Evolutionary conservation across 129 eudicot genomes (phyloP).

Genomic region (Deinandra increscens): DNA sequence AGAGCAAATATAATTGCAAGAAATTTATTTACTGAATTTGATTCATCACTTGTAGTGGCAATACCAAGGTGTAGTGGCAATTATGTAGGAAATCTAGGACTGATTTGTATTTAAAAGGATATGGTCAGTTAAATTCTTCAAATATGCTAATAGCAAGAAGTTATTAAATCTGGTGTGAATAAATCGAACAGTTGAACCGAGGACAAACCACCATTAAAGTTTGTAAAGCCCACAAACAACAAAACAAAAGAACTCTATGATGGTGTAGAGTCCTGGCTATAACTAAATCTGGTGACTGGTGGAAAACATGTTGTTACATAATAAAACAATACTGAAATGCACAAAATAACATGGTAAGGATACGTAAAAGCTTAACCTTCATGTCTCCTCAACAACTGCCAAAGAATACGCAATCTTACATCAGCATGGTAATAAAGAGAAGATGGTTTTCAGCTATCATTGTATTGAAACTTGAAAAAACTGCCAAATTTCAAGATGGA

Average conservation of each 20-base stretch:
- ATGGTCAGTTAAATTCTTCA: not conserved
- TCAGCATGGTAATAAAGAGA: constrained; percentile 17
- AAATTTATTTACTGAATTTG: not conserved
- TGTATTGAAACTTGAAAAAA: not conserved
- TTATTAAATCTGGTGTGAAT: not conserved
- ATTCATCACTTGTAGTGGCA: not conserved
- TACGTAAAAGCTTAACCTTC: constrained; percentile 78
- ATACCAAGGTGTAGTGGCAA: not conserved
- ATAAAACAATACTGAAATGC: constrained; percentile 2
- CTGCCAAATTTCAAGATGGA: not conserved
- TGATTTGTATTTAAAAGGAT: not conserved
- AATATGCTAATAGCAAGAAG: not conserved
- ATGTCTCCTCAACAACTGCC: constrained; percentile 48
- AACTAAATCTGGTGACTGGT: not conserved
- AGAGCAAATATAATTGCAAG: constrained; percentile 20
- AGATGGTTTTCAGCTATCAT: constrained; percentile 3
- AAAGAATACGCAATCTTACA: constrained; percentile 14
- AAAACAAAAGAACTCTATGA: not conserved
- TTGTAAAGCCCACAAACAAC: not conserved
- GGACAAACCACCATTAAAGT: not conserved
- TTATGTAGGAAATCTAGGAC: not conserved
- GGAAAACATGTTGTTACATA: not conserved
- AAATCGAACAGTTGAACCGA: not conserved
- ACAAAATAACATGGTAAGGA: constrained; percentile 40
- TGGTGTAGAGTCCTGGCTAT: not conserved